Evolutionary conservation across 306 rosid species (phyloP).

Genomic region (Cucurbita moschata): DNA sequence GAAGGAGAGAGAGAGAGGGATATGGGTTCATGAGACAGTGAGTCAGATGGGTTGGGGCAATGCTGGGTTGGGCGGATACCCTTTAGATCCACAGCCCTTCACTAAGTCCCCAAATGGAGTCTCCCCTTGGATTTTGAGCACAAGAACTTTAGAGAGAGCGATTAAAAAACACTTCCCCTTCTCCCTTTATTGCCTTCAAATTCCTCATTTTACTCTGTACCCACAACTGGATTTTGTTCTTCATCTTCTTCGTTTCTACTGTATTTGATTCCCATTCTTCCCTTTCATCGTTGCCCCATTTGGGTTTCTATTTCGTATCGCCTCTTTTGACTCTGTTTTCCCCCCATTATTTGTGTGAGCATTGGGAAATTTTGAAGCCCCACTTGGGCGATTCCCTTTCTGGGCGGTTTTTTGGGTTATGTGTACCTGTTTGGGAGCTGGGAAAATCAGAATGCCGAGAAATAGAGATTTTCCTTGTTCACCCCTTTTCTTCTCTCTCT

Average conservation of each 20-base stretch:
- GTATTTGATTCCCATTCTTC: slow-evolving; percentile 18
- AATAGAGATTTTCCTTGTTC: slow-evolving; percentile 22
- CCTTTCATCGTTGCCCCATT: slow-evolving; percentile 9
- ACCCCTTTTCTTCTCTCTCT: slow-evolving; percentile 13
- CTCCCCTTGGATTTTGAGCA: slow-evolving; percentile 67
- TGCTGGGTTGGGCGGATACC: slow-evolving; percentile 26
- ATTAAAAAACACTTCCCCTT: slow-evolving; percentile 20
- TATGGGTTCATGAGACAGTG: background rate
- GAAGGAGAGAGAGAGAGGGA: background rate
- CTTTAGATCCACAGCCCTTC: slow-evolving; percentile 26
- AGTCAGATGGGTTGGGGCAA: slow-evolving; percentile 13
- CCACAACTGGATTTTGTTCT: slow-evolving; percentile 43
- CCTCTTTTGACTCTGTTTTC: background rate
- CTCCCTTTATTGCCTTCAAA: slow-evolving; percentile 78
- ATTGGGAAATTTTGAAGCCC: background rate
- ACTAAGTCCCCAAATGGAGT: slow-evolving; percentile 43
- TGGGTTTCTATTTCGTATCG: slow-evolving; percentile 8
- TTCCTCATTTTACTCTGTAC: slow-evolving; percentile 49
- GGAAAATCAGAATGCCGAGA: slow-evolving; percentile 23
- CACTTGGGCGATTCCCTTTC: slow-evolving; percentile 1
- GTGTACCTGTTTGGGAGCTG: slow-evolving; percentile 11
- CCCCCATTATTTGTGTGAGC: slow-evolving; percentile 1
- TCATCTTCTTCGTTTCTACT: slow-evolving; percentile 11
- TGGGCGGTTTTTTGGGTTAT: background rate
- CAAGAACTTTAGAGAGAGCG: slow-evolving; percentile 27